phyloP scores from a whole-genome alignment of 345 rosid species.

The Erodium maritimum region DNA sequence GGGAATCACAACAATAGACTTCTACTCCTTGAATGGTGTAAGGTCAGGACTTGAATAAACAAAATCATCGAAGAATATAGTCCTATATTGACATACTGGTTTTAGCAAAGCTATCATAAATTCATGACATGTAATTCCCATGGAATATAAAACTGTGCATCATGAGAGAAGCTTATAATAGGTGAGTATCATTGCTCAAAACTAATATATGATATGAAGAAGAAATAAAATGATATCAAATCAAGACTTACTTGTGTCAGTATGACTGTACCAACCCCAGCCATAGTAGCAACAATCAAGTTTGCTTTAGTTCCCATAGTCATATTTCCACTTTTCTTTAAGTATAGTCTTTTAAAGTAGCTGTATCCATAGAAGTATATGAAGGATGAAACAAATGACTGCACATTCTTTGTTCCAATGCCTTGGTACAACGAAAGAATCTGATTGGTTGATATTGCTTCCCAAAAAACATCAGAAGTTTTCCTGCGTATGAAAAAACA shows the following conservation, averaged over 20 bases:
- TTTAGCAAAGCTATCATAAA: too few relatives aligned
- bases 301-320: slow-evolving; percentile 66
- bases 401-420: slow-evolving; percentile 64
- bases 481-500: slow-evolving; percentile 20
- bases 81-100: too few relatives aligned
- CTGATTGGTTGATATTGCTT: slow-evolving; percentile 45
- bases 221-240: too few relatives aligned
- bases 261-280: slow-evolving; percentile 77
- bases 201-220: too few relatives aligned
- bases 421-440: slow-evolving; percentile 65
- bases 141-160: too few relatives aligned
- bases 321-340: slow-evolving; percentile 59
- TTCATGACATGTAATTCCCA: too few relatives aligned
- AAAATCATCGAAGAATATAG: too few relatives aligned
- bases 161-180: too few relatives aligned
- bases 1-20: too few relatives aligned
- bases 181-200: too few relatives aligned
- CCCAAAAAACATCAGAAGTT: slow-evolving; percentile 61
- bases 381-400: slow-evolving; percentile 63
- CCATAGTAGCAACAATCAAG: slow-evolving; percentile 75
- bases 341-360: slow-evolving; percentile 70
- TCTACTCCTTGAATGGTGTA: too few relatives aligned
- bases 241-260: slow-evolving; percentile 39
- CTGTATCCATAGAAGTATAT: slow-evolving; percentile 75
- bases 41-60: too few relatives aligned